Evolutionary conservation across 1,284 basidiomycete species (phyloP), one percentile per base, ranked within the genome.

Genomic region (Clitocybe nebularis): DNA sequence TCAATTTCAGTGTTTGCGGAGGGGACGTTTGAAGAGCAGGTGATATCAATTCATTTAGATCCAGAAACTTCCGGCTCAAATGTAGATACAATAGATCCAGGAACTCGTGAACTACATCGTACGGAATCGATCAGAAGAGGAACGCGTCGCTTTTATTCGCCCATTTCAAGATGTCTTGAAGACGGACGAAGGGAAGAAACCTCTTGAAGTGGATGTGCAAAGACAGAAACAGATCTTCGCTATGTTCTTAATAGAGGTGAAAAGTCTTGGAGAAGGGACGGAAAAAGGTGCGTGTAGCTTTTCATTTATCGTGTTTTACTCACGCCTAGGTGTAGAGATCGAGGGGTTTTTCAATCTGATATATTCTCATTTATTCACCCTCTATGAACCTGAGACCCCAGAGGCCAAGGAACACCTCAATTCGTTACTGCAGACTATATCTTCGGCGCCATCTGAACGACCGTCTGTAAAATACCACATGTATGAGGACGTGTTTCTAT

Each of bases 271-370:
- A 28, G 83, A 85, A 32, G 88, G 88, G 29, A 69, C 75, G 14
- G 86, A 89, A 48, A 78, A 76, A 69, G 88, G 88, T 84, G 51
- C 36, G 76, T 26, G 36, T 46, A 35, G 35, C 16, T 33, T 26
- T 45, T 5, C 32, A 39, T 35, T 39, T 36, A 41, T 21, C 22
- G 14, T 30, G 19, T 30, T 25, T 22, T 24, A 40, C 28, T 41
- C 22, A 50, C 22, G 25, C 13, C 33, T 32, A 17, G 35, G 1
- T 40, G 23, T 58, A 90, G 88, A 90, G 64, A 80, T 81, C 51
- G 86, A 90, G 63, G 88, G 88, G n/a, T 90, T 89, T 62, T 89
- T 87, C 71, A 91, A 90, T 60, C 72, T 90, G 21, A 57, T 90
- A 29, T 83, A 77, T 55, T 75, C 85, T 2, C 85, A 89, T 63